Evolutionary conservation across 805 yeast species (phyloP), one percentile per base, ranked within the genome.

Genomic region (Candida vartiovaarae): DNA sequence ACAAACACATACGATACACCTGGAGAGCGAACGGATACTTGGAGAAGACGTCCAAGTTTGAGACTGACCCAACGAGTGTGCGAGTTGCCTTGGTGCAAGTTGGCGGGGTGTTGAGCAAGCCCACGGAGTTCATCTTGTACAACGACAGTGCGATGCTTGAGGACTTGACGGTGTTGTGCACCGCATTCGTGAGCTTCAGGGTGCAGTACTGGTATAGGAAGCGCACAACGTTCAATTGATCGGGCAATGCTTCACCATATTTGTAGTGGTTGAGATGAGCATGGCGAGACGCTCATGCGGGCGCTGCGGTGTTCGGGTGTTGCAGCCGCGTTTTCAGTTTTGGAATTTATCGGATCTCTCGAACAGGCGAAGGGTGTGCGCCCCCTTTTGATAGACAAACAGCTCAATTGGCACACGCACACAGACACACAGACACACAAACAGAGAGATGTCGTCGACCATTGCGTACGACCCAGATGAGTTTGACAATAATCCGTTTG

Each of bases 401-500:
- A 15, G 20, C 20, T 2, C 20, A 15, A 15, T 15, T 15, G 20
- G 20, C 20, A 15, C 20, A 15, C 20, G 20, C 20, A 15, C 20
- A 15, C 20, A 2, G 20, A 15, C 20, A 15, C 20, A 15, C 20
- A 15, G 20, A 15, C 20, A 15, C 20, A 15, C 20, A 15, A 15
- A 15, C 20, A 15, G 20, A 15, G 20, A 15, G 36, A 72, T 71
- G 76, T 53, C 74, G 0, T 67, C 73, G 4, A 55, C 74, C 1
- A 58, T 66, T 34, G 70, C 78, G 2, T 73, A 69, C 53, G 70
- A 70, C 45, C 76, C 77, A 10, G 82, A 78, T 43, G 81, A 75
- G 46, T 71, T 75, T 47, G 82, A 76, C 47, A 73, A 76, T 60
- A 78, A 78, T 49, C 84, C 84, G 2, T 79, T 79, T 61, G 78